Base-by-base conservation (phyloP, 1,139 yeast genomes). In the Pichia inconspicua region DNA sequence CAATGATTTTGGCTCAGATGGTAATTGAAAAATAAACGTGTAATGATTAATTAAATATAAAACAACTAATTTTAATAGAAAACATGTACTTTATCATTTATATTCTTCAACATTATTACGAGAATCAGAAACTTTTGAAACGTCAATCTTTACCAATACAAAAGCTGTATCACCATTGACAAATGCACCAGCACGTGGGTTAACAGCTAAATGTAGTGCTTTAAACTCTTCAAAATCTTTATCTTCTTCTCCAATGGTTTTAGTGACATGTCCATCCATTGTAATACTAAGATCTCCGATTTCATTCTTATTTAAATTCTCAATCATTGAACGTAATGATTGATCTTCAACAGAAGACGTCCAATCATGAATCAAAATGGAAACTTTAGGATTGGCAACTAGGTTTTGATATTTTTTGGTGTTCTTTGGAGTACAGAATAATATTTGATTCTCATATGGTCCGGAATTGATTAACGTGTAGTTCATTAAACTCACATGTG, bases 1-100 rank as follows among this genome's bases (percentile, higher is more conserved):
- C 0, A 76, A 76, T 43, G 98, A 94, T 67, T 94, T 92, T 66
- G 98, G 98, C 45, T 96, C 90, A 63, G 98, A 92, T 66, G 98
- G 98, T 48, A 87, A 86, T 63, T 88, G n/a, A 61, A 45, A 28
- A 40, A 19, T 22, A 30, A 8, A 17, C 8, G 2, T 37, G 22
- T 22, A 37, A 8, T 5, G 15, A 22, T 15, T 5, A 19, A 11
- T 19, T 17, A 37, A n/a, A n/a, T 17, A 37, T 14, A 37, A 27
- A 37, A 19, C 17, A 12, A 15, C 9, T 15, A 19, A 22, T 22
- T 14, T 9, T 37, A 27, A 11, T 27, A 27, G 22, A 22, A 22
- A 22, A 4, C 30, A 10, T 37, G 22, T 22, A 22, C 14, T 15
- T 36, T 15, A 17, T 15, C 11, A 37, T 6, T 37, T 37, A 14